A percentile compares a stretch with the other conserved stretches of the same genome.
Conservation (phyloP, 83 land plant genomes). For the Picea abies region DNA sequence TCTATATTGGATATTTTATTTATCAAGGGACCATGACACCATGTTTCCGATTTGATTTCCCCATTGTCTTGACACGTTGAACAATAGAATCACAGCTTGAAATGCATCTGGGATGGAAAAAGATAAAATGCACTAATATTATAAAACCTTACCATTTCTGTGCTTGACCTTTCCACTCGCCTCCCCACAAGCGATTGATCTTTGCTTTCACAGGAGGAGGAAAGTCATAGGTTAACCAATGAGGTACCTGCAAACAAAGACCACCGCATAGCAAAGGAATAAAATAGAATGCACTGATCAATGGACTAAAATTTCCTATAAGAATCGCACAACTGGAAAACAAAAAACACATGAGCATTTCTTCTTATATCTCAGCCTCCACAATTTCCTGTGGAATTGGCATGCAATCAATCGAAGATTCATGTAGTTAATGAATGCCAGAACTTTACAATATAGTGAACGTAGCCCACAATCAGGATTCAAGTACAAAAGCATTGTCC, state of each 20-base stretch:
- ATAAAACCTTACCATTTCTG: constrained; percentile 81
- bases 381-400: neutral
- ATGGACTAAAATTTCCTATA: neutral
- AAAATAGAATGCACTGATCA: neutral
- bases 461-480: neutral
- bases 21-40: neutral
- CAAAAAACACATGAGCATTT: neutral
- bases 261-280: neutral
- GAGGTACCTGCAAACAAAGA: constrained; percentile 65
- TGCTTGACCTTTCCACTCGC: constrained; percentile 96
- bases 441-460: neutral
- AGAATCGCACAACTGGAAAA: neutral
- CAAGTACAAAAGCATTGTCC: neutral
- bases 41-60: neutral
- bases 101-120: neutral
- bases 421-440: neutral
- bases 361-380: neutral
- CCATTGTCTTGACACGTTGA: neutral
- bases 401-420: neutral
- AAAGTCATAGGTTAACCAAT: constrained; percentile 95
- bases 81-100: neutral
- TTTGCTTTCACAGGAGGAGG: constrained; percentile 90
- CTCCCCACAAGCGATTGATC: constrained; percentile 73
- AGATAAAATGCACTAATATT: neutral
- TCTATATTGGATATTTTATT: constrained; percentile 6